Evolutionary conservation across 2,329 filamentous ascomycete genomes (phyloP).

Genomic region (Ophiosphaerella narmari): DNA sequence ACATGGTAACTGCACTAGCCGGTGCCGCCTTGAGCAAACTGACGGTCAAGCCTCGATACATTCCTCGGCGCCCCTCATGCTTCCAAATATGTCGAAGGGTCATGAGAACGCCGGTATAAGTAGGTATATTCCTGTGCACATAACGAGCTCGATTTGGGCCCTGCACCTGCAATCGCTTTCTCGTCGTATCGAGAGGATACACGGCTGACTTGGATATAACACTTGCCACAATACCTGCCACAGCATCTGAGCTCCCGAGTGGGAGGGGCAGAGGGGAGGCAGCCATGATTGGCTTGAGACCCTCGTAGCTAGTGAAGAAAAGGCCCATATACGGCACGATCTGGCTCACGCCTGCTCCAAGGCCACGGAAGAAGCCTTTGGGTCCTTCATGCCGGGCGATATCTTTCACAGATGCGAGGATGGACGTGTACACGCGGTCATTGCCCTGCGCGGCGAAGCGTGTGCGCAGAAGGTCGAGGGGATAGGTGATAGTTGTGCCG

Average conservation of each 20-base stretch:
- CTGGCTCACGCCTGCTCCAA: constrained; percentile 79
- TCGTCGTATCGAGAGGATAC: constrained; percentile 89
- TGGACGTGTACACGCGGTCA: constrained; percentile 75
- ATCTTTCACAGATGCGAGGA: constrained; percentile 69
- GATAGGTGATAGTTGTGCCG: constrained; percentile 85
- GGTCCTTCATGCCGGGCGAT: constrained; percentile 77
- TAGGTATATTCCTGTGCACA: constrained; percentile 84
- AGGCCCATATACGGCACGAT: constrained; percentile 97
- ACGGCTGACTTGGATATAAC: constrained; percentile 84
- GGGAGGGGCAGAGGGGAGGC: constrained; percentile 61
- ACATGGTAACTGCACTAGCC: constrained; percentile 90
- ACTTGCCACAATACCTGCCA: constrained; percentile 79
- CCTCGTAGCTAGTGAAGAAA: constrained; percentile 91
- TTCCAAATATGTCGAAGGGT: constrained; percentile 71
- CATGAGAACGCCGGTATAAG: constrained; percentile 69
- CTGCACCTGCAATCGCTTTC: constrained; percentile 94
- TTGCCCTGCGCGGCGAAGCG: constrained; percentile 94
- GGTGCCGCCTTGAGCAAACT: constrained; percentile 92
- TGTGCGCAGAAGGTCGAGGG: constrained; percentile 88
- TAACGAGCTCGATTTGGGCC: constrained; percentile 81
- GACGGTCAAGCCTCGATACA: constrained; percentile 88
- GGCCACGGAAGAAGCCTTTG: constrained; percentile 83
- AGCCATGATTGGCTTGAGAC: constrained; percentile 57
- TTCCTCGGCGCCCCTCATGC: constrained; percentile 74
- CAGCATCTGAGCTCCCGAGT: constrained; percentile 80